phyloP scores from a whole-genome alignment of 1,284 basidiomycete genomes.

The Trichosporon sp. region DNA sequence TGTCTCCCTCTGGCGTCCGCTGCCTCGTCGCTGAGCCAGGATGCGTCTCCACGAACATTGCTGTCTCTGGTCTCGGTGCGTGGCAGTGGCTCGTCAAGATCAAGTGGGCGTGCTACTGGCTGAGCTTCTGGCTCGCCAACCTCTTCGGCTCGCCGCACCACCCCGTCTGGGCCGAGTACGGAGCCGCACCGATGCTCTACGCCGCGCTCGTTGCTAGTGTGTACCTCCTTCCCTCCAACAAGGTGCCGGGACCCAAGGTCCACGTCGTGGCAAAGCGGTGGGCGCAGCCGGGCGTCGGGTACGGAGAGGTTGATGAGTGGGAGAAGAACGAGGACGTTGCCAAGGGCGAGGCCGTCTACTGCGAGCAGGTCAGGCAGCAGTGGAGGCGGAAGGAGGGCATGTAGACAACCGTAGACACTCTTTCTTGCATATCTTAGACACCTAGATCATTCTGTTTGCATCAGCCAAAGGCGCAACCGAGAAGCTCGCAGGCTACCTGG shows the following conservation, averaged over 20 bases:
- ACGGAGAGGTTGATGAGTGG: slow-evolving; percentile 50
- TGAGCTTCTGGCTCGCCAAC: slow-evolving; percentile 65
- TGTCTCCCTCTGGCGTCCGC: slow-evolving; percentile 58
- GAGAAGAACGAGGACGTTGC: slow-evolving; percentile 37
- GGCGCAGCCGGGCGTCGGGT: slow-evolving; percentile 38
- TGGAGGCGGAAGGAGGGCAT: slow-evolving; percentile 37
- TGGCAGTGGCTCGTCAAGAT: slow-evolving; percentile 61
- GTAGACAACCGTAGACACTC: not conserved
- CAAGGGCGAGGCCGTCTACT: slow-evolving; percentile 35
- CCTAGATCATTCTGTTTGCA: too few species aligned
- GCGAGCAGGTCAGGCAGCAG: slow-evolving; percentile 41
- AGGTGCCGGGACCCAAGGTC: slow-evolving; percentile 44
- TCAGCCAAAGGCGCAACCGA: too few species aligned
- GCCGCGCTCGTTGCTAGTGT: slow-evolving; percentile 41
- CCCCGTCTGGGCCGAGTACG: slow-evolving; percentile 42
- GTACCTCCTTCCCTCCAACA: slow-evolving; percentile 37
- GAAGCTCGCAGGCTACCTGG: too few species aligned
- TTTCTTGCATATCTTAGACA: too few species aligned
- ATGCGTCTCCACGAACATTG: slow-evolving; percentile 69
- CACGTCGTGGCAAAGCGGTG: slow-evolving; percentile 36
- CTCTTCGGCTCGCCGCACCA: slow-evolving; percentile 50
- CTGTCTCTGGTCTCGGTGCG: slow-evolving; percentile 43
- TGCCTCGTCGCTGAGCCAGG: slow-evolving; percentile 76
- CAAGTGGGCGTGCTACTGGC: slow-evolving; percentile 62
- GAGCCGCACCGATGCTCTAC: slow-evolving; percentile 48